phyloP scores from a whole-genome alignment of 352 stramenopile genomes.

The Phytopythium delawarense region DNA sequence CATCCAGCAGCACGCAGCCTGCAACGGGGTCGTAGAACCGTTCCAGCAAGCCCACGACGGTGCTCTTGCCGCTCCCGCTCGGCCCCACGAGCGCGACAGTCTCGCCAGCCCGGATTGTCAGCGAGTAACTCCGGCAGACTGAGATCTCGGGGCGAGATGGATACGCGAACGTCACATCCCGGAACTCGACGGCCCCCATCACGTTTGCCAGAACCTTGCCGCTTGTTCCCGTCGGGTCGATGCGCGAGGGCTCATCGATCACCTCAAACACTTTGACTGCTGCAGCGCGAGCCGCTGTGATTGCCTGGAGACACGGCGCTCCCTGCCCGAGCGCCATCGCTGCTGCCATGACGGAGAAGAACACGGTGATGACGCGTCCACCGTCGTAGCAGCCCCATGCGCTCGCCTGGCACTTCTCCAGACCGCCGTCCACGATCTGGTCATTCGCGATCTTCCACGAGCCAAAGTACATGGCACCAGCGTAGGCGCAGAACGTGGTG shows the following conservation, averaged over 20 bases:
- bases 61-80: conserved; percentile 61
- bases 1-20: conserved; percentile 39
- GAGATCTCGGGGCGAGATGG: conserved; percentile 37
- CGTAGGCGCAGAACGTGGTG: conserved; percentile 26
- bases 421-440: conserved; percentile 31
- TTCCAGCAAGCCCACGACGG: conserved; percentile 44
- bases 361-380: conserved; percentile 37
- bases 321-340: conserved; percentile 36
- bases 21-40: conserved; percentile 50
- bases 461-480: conserved; percentile 36
- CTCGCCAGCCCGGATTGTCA: conserved; percentile 38
- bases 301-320: conserved; percentile 32
- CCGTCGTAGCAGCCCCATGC: conserved; percentile 34
- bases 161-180: conserved; percentile 66
- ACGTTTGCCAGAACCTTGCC: conserved; percentile 20
- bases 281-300: conserved; percentile 26
- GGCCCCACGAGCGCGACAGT: conserved; percentile 52
- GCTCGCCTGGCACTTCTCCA: conserved; percentile 18
- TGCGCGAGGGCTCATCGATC: conserved; percentile 44
- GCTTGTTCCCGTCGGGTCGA: conserved; percentile 28
- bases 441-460: conserved; percentile 24
- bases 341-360: conserved; percentile 38
- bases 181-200: conserved; percentile 70
- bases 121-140: conserved; percentile 33
- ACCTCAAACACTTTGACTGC: conserved; percentile 47